Evolutionary conservation across 139 green algal genomes (phyloP).

Genomic region (Auxenochlorella protothecoides): DNA sequence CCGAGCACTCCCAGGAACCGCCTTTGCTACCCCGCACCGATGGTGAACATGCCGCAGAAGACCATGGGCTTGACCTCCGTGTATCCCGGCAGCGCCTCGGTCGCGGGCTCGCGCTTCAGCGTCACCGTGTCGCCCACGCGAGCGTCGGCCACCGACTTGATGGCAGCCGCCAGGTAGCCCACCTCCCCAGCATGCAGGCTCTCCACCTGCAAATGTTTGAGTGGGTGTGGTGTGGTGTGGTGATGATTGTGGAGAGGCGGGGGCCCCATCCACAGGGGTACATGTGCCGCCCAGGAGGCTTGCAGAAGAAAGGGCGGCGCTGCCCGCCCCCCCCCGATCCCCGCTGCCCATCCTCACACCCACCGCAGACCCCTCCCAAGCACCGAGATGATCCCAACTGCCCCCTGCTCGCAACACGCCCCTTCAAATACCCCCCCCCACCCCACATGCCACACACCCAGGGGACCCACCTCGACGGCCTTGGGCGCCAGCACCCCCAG

Average conservation of each 20-base stretch:
- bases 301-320: too few species aligned
- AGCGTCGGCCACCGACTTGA: constrained; percentile 61
- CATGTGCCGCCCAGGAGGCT: not conserved
- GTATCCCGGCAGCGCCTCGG: constrained; percentile 55
- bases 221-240: not conserved
- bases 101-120: constrained; percentile 5
- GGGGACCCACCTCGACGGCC: not conserved
- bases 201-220: constrained; percentile 15
- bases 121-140: constrained; percentile 76
- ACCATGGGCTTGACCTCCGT: constrained; percentile 71
- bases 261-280: not conserved
- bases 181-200: constrained; percentile 67
- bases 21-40: not conserved
- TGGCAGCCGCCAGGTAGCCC: constrained; percentile 78
- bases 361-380: not conserved
- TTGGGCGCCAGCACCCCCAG: constrained; percentile 60
- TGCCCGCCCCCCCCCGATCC: not conserved
- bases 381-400: constrained; percentile 93
- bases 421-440: constrained; percentile 29
- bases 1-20: too few species aligned
- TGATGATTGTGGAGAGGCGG: not conserved
- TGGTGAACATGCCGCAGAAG: constrained; percentile 72
- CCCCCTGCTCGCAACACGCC: constrained; percentile 12
- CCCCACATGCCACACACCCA: constrained; percentile 13
- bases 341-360: not conserved